Base-by-base conservation (phyloP, 2,329 filamentous ascomycete genomes). In the Amylocarpus encephaloides region DNA sequence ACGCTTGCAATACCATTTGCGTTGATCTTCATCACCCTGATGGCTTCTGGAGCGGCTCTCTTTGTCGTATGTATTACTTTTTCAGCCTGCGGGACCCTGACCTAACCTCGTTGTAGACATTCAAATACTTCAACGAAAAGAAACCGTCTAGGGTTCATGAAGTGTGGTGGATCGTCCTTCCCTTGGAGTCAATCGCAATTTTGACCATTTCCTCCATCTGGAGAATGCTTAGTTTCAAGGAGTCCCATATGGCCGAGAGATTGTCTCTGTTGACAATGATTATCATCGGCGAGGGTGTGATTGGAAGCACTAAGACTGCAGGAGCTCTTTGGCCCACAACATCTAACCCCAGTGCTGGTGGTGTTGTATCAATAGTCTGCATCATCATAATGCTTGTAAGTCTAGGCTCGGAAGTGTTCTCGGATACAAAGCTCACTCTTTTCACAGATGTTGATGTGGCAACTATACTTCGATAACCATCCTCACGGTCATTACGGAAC, bases 211-310 rank as follows among this genome's bases (percentile, higher is more conserved):
- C 77, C 2, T 73, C 67, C 43, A 63, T 67, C 34, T 78, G 72
- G 65, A 68, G 71, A 15, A 71, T 71, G 49, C 68, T 80, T 16
- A 73, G 74, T 46, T 78, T 80, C 61, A 75, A 79, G 62, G 69
- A 77, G 50, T 80, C 75, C 1, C 75, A 79, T 62, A 65, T 80
- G 34, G 76, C 77, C 56, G 74, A 78, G 57, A 70, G 78, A 30
- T 75, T 80, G 73, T 74, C 75, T 12, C 65, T 80, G 10, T 67
- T 80, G 33, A 80, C 77, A 0, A 68, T 80, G 42, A 79, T 80
- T 48, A 77, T 80, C 44, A 76, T 80, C 55, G 77, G 78, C 2
- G 77, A 80, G 57, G 76, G 76, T 19, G 75, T 77, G 13, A 80
- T 80, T 51, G 73, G 73, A 9, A 68, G 77, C n/a, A 74, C 77